A percentile compares a stretch with the other conserved stretches of the same genome.
These are phyloP conservation scores for Choanephora cucurbitarum DNA, from an alignment of 371 early-diverging fungal genomes.

Conservation along the genomic window DNA sequence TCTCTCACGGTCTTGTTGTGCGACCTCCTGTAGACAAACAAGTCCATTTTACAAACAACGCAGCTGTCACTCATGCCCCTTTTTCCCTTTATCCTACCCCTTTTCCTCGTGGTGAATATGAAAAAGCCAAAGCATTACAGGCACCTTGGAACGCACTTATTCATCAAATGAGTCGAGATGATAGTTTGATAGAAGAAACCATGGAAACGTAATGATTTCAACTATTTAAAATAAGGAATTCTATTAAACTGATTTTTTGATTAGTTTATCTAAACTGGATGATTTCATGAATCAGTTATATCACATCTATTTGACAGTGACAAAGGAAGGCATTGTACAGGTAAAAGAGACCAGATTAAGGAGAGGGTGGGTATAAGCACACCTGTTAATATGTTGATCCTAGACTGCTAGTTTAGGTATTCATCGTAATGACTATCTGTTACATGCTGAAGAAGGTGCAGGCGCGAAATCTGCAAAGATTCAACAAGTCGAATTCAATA, in stretches of 20 bases:
- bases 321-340: constrained; percentile 64
- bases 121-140: constrained; percentile 77
- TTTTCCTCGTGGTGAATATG: constrained; percentile 76
- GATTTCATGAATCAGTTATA: constrained; percentile 81
- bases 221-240: neutral
- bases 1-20: constrained; percentile 78
- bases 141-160: constrained; percentile 83
- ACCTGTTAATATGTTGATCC: constrained; percentile 8
- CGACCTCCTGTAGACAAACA: constrained; percentile 56
- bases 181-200: constrained; percentile 69
- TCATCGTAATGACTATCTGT: constrained; percentile 92
- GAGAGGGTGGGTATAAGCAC: no score
- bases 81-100: constrained; percentile 88
- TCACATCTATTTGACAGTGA: constrained; percentile 72
- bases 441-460: constrained; percentile 63
- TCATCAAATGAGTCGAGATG: constrained; percentile 76
- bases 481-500: constrained; percentile 97
- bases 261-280: constrained; percentile 79
- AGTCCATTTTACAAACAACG: constrained; percentile 30
- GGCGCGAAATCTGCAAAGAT: constrained; percentile 51
- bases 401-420: constrained; percentile 79
- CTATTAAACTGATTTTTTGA: constrained; percentile 4
- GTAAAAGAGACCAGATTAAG: constrained; percentile 31
- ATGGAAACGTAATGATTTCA: constrained; percentile 65
- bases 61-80: constrained; percentile 78